Evolutionary conservation across 2,329 filamentous ascomycete genomes (phyloP), one percentile per base, ranked within the genome.

Genomic region (Xylariales sp.): DNA sequence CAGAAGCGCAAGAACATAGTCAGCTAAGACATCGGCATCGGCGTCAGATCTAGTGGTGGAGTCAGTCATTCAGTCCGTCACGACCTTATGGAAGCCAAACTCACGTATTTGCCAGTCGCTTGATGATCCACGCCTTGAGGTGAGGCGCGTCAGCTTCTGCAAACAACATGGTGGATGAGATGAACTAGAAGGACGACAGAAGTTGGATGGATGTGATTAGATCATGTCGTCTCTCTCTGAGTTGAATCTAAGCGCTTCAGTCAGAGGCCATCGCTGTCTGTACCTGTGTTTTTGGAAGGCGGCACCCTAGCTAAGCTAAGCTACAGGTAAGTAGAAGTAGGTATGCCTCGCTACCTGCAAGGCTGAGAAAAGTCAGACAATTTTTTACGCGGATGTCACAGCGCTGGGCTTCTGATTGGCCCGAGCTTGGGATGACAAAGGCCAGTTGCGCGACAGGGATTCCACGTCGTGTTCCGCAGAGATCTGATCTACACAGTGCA

Each of bases 1-100:
- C 33, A 91, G 66, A 15, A 93, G 74, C 5, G 85, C 86, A 46
- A 90, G 72, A n/a, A 91, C 83, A 58, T 90, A 93, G 53, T 93
- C 87, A 34, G 86, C 86, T 3, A 93, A 79, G 4, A 91, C 85
- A 55, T 89, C 86, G 22, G 82, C 78, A 58, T 93, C 87, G 38
- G 85, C 86, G 55, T 90, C 86, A 20, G 84, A 87, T 40, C 85
- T 88, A 48, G 20, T 35, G 22, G n/a, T n/a, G n/a, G n/a, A n/a
- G n/a, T n/a, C n/a, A n/a, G n/a, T n/a, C n/a, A n/a, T n/a, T n/a
- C n/a, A n/a, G n/a, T n/a, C n/a, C n/a, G n/a, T n/a, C n/a, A n/a
- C n/a, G n/a, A n/a, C n/a, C n/a, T n/a, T n/a, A n/a, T 14, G 28
- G 34, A 31, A 31, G 22, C 29, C 33, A 31, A 44, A 67, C 81